Percentiles rank a stretch among this genome's conserved stretches.
Conservation (phyloP, 371 early-diverging fungal species). For the Mucor lusitanicus region DNA sequence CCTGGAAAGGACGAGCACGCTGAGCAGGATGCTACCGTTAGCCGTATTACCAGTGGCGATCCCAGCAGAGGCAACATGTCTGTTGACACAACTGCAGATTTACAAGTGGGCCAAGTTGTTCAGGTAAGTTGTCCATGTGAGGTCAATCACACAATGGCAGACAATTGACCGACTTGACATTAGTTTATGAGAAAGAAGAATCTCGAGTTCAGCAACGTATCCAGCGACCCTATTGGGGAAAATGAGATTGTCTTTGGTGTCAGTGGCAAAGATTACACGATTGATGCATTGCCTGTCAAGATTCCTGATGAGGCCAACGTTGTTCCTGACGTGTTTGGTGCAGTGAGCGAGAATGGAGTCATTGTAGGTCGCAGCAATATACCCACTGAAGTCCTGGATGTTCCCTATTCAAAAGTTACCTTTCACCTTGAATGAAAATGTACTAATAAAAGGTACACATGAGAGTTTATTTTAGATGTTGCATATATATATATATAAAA, state of each 20-base stretch:
- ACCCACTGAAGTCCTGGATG: conserved; percentile 41
- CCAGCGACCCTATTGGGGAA: conserved; percentile 24
- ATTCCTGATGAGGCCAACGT: conserved; percentile 11
- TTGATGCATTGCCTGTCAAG: conserved; percentile 32
- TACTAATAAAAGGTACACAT: not conserved
- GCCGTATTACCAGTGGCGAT: conserved; percentile 73
- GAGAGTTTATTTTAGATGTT: not conserved
- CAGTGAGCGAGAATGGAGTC: conserved; percentile 59
- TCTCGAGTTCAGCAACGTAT: conserved; percentile 2
- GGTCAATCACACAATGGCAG: not conserved
- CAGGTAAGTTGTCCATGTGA: conserved; percentile 40
- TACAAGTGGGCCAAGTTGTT: conserved; percentile 61
- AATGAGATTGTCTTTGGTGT: conserved; percentile 29
- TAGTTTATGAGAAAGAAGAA: conserved; percentile 30
- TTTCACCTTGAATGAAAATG: conserved; percentile 9
- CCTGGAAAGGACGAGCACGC: conserved; percentile 10
- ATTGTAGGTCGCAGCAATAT: conserved; percentile 44
- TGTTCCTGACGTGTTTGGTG: conserved; percentile 46
- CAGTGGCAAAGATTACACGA: conserved; percentile 36
- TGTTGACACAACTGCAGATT: conserved; percentile 66
- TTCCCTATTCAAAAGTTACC: conserved; percentile 38
- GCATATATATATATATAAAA: not conserved
- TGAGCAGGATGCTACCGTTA: conserved; percentile 45
- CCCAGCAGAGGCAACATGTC: conserved; percentile 78
- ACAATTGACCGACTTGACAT: not conserved